Conservation (phyloP, 2,329 filamentous ascomycete genomes). For the Trichophyton verrucosum region DNA sequence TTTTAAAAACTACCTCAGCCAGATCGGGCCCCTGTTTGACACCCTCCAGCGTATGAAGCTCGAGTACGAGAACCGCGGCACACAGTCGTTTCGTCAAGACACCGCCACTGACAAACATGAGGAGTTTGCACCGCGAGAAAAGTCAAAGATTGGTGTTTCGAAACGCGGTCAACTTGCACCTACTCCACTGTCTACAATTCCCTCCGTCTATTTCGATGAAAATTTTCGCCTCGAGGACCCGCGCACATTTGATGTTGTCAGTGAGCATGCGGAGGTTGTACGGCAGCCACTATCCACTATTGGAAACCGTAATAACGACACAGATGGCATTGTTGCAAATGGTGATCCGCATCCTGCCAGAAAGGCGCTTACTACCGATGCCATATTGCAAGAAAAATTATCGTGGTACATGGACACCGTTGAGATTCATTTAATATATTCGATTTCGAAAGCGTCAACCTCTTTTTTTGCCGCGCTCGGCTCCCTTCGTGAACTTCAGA, state of each 20-base stretch:
- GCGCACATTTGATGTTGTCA: slow-evolving; percentile 76
- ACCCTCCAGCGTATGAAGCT: slow-evolving; percentile 48
- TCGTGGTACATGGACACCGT: slow-evolving; percentile 96
- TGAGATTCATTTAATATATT: slow-evolving; percentile 76
- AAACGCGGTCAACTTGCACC: slow-evolving; percentile 47
- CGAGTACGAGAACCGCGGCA: slow-evolving; percentile 38
- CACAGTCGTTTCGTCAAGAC: slow-evolving; percentile 32
- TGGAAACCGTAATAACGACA: slow-evolving; percentile 37
- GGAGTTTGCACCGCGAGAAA: slow-evolving; percentile 41
- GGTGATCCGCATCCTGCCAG: slow-evolving; percentile 34
- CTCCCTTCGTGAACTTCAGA: slow-evolving; percentile 67
- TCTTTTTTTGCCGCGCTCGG: slow-evolving; percentile 80
- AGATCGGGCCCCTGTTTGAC: slow-evolving; percentile 67
- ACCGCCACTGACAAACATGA: slow-evolving; percentile 45
- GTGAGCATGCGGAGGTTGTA: slow-evolving; percentile 73
- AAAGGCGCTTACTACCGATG: slow-evolving; percentile 73
- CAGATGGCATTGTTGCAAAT: slow-evolving; percentile 37
- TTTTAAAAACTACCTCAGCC: slow-evolving; percentile 62
- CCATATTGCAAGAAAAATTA: slow-evolving; percentile 83
- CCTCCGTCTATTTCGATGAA: slow-evolving; percentile 72
- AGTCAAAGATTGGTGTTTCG: slow-evolving; percentile 24
- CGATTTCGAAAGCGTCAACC: slow-evolving; percentile 72
- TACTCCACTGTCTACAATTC: slow-evolving; percentile 56
- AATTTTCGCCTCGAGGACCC: slow-evolving; percentile 81
- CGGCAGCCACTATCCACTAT: slow-evolving; percentile 21